phyloP scores from a whole-genome alignment of 495 filamentous ascomycete species.

The Hyaloscypha finlandica region DNA sequence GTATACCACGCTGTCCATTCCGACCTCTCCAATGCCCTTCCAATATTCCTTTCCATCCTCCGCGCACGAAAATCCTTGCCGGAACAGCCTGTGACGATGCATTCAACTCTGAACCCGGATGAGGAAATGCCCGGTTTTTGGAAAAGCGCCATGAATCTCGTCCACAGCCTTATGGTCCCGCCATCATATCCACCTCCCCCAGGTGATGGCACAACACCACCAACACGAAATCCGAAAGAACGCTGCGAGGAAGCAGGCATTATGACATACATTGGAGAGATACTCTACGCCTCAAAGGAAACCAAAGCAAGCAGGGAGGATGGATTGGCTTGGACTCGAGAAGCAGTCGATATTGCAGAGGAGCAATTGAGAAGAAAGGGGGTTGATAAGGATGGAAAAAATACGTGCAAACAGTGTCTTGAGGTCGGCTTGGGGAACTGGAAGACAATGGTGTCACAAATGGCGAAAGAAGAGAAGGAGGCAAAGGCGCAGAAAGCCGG shows the following conservation, averaged over 20 bases:
- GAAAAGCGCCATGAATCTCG: constrained; percentile 26
- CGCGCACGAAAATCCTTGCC: constrained; percentile 61
- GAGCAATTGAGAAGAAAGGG: constrained; percentile 42
- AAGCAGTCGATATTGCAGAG: constrained; percentile 73
- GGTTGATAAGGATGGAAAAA: constrained; percentile 53
- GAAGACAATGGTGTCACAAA: constrained; percentile 63
- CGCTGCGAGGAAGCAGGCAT: constrained; percentile 82
- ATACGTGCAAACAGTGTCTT: constrained; percentile 71
- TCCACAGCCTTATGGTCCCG: constrained; percentile 45
- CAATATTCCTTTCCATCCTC: constrained; percentile 84
- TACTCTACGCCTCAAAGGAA: constrained; percentile 65
- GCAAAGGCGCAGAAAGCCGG: constrained; percentile 31
- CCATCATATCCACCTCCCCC: constrained; percentile 66
- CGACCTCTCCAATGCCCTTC: constrained; percentile 65
- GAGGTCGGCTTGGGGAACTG: constrained; percentile 72
- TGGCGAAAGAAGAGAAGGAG: constrained; percentile 36
- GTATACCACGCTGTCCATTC: constrained; percentile 71
- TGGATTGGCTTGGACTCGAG: constrained; percentile 82
- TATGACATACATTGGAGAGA: constrained; percentile 91
- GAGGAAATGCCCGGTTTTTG: constrained; percentile 15
- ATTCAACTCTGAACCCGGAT: constrained; percentile 16
- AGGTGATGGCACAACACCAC: constrained; percentile 64
- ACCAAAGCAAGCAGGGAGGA: constrained; percentile 47
- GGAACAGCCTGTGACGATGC: constrained; percentile 15
- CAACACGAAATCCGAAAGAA: constrained; percentile 58